Conservation (phyloP, 805 yeast species). For the Lachancea dasiensis region DNA sequence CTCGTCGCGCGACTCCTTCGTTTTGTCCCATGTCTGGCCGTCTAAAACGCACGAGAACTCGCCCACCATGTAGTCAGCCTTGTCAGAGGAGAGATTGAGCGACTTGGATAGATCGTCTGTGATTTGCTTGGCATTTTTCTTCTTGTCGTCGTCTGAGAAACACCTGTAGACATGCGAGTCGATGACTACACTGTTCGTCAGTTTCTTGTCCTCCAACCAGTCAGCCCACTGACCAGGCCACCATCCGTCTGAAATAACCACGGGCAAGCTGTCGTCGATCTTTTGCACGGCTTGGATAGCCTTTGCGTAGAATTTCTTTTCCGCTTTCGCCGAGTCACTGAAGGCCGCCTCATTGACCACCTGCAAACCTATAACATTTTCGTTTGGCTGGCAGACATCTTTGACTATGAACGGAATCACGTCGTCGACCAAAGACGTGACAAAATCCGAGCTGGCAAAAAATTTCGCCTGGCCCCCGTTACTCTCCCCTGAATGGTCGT, state of each 20-base stretch:
- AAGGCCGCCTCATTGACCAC: slow-evolving; percentile 79
- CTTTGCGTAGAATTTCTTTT: slow-evolving; percentile 54
- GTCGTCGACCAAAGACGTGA: slow-evolving; percentile 41
- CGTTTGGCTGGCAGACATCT: slow-evolving; percentile 46
- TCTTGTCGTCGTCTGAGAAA: slow-evolving; percentile 68
- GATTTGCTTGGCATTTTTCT: slow-evolving; percentile 58
- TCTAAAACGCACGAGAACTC: slow-evolving; percentile 89
- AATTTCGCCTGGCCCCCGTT: slow-evolving; percentile 17
- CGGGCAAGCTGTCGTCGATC: slow-evolving; percentile 53
- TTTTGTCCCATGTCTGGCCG: slow-evolving; percentile 62
- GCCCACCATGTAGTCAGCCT: slow-evolving; percentile 73
- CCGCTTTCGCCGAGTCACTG: slow-evolving; percentile 46
- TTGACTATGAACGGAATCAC: slow-evolving; percentile 54
- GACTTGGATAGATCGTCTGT: slow-evolving; percentile 48
- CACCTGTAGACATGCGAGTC: slow-evolving; percentile 87
- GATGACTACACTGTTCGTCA: slow-evolving; percentile 56
- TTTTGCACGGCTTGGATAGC: slow-evolving; percentile 58
- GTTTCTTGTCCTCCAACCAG: slow-evolving; percentile 43
- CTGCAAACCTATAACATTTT: slow-evolving; percentile 77
- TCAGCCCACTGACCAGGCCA: slow-evolving; percentile 73
- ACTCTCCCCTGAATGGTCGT: slow-evolving; percentile 76
- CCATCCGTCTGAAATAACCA: slow-evolving; percentile 92
- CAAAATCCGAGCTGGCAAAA: slow-evolving; percentile 39
- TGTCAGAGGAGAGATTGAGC: slow-evolving; percentile 40
- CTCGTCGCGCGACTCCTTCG: slow-evolving; percentile 42